Evolutionary conservation across 345 rosid species (phyloP).

Genomic region (Trapa incisa): DNA sequence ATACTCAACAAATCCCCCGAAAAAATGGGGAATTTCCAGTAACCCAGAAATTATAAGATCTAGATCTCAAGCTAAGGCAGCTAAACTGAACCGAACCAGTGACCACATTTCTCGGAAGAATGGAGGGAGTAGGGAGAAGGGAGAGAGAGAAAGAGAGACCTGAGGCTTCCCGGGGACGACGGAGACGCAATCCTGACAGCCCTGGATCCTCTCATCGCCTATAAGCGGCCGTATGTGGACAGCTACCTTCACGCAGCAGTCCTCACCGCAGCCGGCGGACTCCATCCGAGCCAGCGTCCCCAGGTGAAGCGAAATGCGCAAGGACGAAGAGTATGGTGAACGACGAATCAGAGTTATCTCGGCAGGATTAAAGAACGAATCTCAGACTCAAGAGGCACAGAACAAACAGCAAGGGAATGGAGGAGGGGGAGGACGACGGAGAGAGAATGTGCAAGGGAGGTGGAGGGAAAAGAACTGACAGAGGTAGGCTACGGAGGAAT

Average conservation of each 20-base stretch:
- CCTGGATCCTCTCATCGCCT: slow-evolving; percentile 80
- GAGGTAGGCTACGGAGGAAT: not conserved
- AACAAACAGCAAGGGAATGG: not conserved
- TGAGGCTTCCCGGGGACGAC: slow-evolving; percentile 86
- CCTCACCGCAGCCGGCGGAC: slow-evolving; percentile 39
- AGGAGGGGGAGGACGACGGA: too few relatives aligned
- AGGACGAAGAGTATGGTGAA: slow-evolving; percentile 2
- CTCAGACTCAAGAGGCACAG: slow-evolving; percentile 5
- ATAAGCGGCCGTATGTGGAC: slow-evolving; percentile 95
- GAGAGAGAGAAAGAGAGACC: slow-evolving; percentile 17
- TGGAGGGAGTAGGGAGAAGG: slow-evolving; percentile 3
- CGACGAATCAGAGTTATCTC: not conserved
- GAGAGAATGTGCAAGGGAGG: too few relatives aligned
- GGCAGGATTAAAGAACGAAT: too few relatives aligned
- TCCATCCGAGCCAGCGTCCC: slow-evolving; percentile 27
- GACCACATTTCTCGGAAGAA: not conserved
- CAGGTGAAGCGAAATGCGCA: slow-evolving; percentile 1
- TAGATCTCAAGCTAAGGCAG: slow-evolving; percentile 25
- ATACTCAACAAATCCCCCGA: not conserved
- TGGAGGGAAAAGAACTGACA: not conserved
- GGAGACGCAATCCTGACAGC: slow-evolving; percentile 92
- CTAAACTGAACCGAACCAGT: not conserved
- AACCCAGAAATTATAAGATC: slow-evolving; percentile 17
- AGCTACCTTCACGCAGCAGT: slow-evolving; percentile 93
- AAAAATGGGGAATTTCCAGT: not conserved